phyloP scores from a whole-genome alignment of 345 rosid species.

The Sisymbrium altissimum region DNA sequence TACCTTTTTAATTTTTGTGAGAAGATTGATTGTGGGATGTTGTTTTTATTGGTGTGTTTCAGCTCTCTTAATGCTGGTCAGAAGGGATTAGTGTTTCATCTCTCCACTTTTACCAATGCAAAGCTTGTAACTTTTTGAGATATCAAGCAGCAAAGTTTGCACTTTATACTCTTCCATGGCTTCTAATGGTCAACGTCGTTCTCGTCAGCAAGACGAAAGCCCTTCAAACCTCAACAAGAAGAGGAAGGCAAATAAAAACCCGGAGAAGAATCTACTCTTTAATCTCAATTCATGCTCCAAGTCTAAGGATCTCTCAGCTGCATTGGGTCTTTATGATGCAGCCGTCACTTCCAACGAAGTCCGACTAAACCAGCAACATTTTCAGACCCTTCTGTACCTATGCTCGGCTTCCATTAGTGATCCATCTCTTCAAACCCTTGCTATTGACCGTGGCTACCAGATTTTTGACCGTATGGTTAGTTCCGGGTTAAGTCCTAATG shows the following conservation, averaged over 20 bases:
- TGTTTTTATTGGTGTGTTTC: not conserved
- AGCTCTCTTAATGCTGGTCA: not conserved
- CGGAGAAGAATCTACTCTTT: conserved; percentile 53
- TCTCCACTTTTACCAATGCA: not conserved
- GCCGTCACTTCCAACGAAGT: conserved; percentile 36
- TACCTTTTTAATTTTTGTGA: not conserved
- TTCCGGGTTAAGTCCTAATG: conserved; percentile 51
- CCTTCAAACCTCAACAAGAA: conserved; percentile 38
- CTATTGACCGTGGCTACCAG: conserved; percentile 48
- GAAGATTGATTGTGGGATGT: not conserved
- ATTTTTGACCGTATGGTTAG: conserved; percentile 58
- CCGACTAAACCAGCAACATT: conserved; percentile 55
- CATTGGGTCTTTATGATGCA: conserved; percentile 59
- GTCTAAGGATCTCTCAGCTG: conserved; percentile 58
- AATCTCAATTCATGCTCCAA: conserved; percentile 62
- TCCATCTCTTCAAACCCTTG: conserved; percentile 25
- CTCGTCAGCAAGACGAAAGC: conserved; percentile 17
- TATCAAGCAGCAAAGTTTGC: not conserved
- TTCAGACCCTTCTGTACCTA: conserved; percentile 70
- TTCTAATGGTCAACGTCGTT: conserved; percentile 14
- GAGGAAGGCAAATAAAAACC: conserved; percentile 41
- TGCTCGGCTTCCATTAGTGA: conserved; percentile 42
- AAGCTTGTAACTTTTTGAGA: conserved; percentile 23
- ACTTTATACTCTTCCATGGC: conserved; percentile 34
- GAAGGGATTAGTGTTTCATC: conserved; percentile 9